Base-by-base conservation (phyloP, 108 stramenopile species). In the Skeletonema costatum region DNA sequence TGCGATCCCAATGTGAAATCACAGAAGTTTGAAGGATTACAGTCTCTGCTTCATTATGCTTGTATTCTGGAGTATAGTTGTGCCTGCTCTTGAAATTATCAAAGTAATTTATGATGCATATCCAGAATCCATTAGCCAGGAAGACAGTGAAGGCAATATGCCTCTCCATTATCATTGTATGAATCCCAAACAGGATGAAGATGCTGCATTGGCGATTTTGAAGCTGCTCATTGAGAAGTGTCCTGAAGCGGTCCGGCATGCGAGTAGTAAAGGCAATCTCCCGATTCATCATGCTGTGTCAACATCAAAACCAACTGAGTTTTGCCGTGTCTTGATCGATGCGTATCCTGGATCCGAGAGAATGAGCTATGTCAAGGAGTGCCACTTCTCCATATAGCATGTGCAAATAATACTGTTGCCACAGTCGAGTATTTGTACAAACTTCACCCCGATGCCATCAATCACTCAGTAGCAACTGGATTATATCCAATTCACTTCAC, bases 311-410 rank as follows among this genome's bases (percentile, higher is more conserved):
- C 8, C 56, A 7, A 1, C 56, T 25, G 19, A 19, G 25, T 58
- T 58, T 25, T 58, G 25, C 56, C 19, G 25, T 19, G 25, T 1
- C 0, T n/a, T 68, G 21, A 68, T 68, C 44, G 12, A 68, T 21
- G 33, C 46, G 3, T 30, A 46, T 30, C 67, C 67, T 16, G 67
- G 42, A 68, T 68, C 67, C 3, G n/a, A 42, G 67, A 41, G 67
- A 41, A 50, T 41, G 38, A 3, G 2, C 10, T 11, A 44, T 41
- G 3, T 2, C 31, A 58, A 5, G 67, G 67, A 1, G 1, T 17
- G 19, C 31, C 44, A n/a, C 42, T 39, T 25, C 38, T 68, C 41
- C 67, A 68, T 29, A 7, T 2, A 0, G 67, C 67, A 5, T 68
- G 67, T n/a, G 0, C 31, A 0, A 19, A 1, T 9, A 41, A n/a